Conservation (phyloP, 1,284 basidiomycete species). For the Coniferiporia weirii region DNA sequence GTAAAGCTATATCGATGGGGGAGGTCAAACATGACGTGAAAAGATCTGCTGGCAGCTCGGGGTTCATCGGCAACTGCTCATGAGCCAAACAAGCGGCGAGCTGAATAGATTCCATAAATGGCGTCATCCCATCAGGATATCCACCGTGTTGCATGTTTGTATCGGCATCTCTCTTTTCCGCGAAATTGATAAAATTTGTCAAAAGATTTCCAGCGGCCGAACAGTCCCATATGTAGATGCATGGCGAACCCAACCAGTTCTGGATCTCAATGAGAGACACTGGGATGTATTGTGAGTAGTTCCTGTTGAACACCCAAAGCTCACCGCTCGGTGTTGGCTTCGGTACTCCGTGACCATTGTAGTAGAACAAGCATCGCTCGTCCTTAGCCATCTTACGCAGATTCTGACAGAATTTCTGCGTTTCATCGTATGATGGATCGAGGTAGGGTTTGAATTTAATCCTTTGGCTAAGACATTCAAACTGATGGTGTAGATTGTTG, state of each 20-base stretch:
- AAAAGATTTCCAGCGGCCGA: constrained; percentile 93
- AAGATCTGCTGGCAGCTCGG: constrained; percentile 93
- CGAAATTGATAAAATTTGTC: constrained; percentile 86
- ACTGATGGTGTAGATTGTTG: constrained; percentile 91
- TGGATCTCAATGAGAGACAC: constrained; percentile 93
- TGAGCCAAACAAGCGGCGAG: constrained; percentile 92
- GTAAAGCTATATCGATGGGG: constrained; percentile 95
- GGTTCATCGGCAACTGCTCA: constrained; percentile 91
- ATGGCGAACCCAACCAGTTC: constrained; percentile 88
- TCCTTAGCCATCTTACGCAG: constrained; percentile 88
- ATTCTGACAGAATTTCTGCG: constrained; percentile 84
- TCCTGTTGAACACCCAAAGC: constrained; percentile 98
- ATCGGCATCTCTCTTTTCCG: constrained; percentile 82
- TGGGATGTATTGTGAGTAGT: constrained; percentile 98
- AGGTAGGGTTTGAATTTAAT: constrained; percentile 90
- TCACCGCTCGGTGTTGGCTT: constrained; percentile 96
- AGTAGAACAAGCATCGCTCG: constrained; percentile 94
- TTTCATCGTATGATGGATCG: constrained; percentile 93
- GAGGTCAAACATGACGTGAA: constrained; percentile 98
- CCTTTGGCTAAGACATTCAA: constrained; percentile 89
- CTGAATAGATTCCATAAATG: constrained; percentile 89
- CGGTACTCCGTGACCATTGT: constrained; percentile 98
- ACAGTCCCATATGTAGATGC: constrained; percentile 98
- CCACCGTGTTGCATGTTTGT: constrained; percentile 54
- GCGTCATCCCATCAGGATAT: constrained; percentile 56